These are phyloP conservation scores for Taphrina sp. DNA, from an alignment of 1,139 yeast genomes.

Conservation along the genomic window DNA sequence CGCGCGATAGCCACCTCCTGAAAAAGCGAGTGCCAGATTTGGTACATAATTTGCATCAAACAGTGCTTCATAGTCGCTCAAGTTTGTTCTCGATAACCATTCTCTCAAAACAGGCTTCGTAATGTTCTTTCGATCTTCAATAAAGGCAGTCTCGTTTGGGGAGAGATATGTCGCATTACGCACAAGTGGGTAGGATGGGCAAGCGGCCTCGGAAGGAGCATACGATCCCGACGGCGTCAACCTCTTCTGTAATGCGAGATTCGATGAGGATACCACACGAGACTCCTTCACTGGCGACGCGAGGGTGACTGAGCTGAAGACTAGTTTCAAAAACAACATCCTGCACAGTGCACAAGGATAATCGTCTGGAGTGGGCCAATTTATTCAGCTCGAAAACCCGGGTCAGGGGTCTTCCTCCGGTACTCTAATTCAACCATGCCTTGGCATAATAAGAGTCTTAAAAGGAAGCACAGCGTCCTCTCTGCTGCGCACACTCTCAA, in stretches of 20 bases:
- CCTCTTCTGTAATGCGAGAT: background rate
- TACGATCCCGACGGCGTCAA: conserved; percentile 51
- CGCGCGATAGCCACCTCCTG: conserved; percentile 93
- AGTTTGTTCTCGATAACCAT: conserved; percentile 58
- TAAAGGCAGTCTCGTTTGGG: conserved; percentile 34
- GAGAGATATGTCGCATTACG: conserved; percentile 34
- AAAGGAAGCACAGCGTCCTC: too few species aligned
- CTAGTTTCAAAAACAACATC: too few species aligned
- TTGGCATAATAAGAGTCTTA: too few species aligned
- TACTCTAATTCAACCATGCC: too few species aligned
- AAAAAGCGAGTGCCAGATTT: conserved; percentile 69
- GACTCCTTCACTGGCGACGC: too few species aligned
- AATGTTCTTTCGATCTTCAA: conserved; percentile 50
- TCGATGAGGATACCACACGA: too few species aligned
- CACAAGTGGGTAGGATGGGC: conserved; percentile 48
- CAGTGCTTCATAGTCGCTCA: conserved; percentile 56
- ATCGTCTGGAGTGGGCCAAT: too few species aligned
- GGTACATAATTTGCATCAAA: conserved; percentile 51
- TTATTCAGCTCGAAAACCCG: too few species aligned
- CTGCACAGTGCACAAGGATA: too few species aligned
- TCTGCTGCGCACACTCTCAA: too few species aligned
- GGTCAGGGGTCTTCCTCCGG: too few species aligned
- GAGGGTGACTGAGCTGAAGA: too few species aligned
- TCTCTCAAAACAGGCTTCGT: conserved; percentile 56
- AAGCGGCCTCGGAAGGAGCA: conserved; percentile 61